phyloP scores from a whole-genome alignment of 768 basidiomycete species.

The Podaxis sp. region DNA sequence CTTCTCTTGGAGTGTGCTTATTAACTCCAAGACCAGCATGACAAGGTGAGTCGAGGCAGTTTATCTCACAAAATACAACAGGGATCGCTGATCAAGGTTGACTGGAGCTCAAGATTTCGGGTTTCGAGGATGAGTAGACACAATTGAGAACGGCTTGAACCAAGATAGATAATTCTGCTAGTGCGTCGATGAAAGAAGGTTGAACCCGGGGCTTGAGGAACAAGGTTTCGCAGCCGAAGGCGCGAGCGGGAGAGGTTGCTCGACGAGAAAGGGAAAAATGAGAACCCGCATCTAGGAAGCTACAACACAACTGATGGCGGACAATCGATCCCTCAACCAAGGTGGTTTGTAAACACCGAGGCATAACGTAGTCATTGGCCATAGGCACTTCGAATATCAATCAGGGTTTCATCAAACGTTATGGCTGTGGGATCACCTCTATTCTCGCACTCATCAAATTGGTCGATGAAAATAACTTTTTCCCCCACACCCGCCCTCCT shows the following conservation, averaged over 20 bases:
- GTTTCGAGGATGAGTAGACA: too few species aligned
- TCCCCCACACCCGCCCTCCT: too few species aligned
- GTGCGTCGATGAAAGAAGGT: not conserved
- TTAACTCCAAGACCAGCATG: too few species aligned
- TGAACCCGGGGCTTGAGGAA: not conserved
- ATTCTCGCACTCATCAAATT: not conserved
- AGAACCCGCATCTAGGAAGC: not conserved
- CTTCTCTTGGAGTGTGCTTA: too few species aligned
- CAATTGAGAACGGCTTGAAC: too few species aligned
- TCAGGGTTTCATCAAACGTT: not conserved
- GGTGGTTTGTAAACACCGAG: not conserved
- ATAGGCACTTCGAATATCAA: too few species aligned
- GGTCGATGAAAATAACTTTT: too few species aligned
- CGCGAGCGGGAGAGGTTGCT: not conserved
- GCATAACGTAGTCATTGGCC: not conserved
- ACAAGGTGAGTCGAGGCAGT: too few species aligned
- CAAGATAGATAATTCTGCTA: not conserved
- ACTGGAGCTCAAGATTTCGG: too few species aligned
- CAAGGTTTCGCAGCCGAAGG: not conserved
- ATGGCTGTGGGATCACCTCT: not conserved
- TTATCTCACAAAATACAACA: too few species aligned
- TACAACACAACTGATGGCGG: not conserved
- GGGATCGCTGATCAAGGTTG: too few species aligned
- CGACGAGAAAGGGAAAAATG: not conserved
- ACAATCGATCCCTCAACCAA: not conserved